Conservation (phyloP, 1,139 yeast species). For the Taphrina flavorubra region DNA sequence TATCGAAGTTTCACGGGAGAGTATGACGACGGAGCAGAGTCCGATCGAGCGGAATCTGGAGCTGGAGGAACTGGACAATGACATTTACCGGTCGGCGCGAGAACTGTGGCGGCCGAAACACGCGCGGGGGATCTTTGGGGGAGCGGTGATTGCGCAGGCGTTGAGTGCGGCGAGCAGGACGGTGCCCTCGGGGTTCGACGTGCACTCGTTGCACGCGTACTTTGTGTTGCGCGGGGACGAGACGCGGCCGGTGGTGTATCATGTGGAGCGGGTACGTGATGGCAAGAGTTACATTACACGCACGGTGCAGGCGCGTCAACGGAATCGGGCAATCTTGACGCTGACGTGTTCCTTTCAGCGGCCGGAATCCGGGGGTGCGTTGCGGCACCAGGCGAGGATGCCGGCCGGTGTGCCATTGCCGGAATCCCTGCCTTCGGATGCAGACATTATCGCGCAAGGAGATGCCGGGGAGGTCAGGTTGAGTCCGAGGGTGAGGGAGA, state of each 20-base stretch:
- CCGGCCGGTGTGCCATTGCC: slow-evolving; percentile 49
- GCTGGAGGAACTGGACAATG: slow-evolving; percentile 39
- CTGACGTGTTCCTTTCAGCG: slow-evolving; percentile 61
- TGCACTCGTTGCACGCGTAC: slow-evolving; percentile 61
- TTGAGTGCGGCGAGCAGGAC: slow-evolving; percentile 67
- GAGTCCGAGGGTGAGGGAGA: slow-evolving; percentile 8
- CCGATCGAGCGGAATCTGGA: slow-evolving; percentile 41
- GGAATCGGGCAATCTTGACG: slow-evolving; percentile 59
- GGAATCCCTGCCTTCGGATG: slow-evolving; percentile 33
- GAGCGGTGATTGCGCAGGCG: slow-evolving; percentile 75
- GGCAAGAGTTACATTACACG: slow-evolving; percentile 66
- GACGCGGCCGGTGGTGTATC: slow-evolving; percentile 60
- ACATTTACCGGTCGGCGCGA: slow-evolving; percentile 51
- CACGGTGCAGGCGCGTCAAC: slow-evolving; percentile 63
- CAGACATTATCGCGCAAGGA: slow-evolving; percentile 19
- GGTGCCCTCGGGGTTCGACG: slow-evolving; percentile 55
- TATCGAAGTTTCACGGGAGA: neutral
- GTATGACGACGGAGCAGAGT: slow-evolving; percentile 10
- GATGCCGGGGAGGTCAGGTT: slow-evolving; percentile 19
- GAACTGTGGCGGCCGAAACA: slow-evolving; percentile 57
- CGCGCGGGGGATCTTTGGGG: slow-evolving; percentile 81
- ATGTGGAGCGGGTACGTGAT: slow-evolving; percentile 62
- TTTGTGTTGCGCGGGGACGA: slow-evolving; percentile 60
- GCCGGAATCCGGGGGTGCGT: slow-evolving; percentile 43
- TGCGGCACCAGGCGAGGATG: slow-evolving; percentile 50